phyloP scores from a whole-genome alignment of 1,284 basidiomycete genomes.

The Prillingera fragicola region DNA sequence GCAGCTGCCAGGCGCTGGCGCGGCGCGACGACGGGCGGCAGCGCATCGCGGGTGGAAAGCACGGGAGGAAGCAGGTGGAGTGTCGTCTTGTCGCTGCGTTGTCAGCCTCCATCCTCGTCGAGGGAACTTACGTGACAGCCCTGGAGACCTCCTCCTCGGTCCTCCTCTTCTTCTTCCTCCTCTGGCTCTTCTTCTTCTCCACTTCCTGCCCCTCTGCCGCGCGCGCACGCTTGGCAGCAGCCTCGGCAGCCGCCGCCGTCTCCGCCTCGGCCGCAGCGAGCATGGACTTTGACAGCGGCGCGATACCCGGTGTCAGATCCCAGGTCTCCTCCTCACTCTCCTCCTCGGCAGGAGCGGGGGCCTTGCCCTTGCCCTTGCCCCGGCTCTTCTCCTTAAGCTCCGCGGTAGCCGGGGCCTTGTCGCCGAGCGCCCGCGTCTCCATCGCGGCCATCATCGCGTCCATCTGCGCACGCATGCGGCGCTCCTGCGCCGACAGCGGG shows the following conservation, averaged over 20 bases:
- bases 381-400: not conserved
- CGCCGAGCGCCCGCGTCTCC: conserved; percentile 29
- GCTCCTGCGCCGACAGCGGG: conserved; percentile 21
- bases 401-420: conserved; percentile 1
- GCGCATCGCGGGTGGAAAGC: conserved; percentile 5
- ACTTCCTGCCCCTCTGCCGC: not conserved
- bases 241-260: conserved; percentile 1
- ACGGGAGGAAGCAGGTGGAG: conserved; percentile 24
- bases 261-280: conserved; percentile 14
- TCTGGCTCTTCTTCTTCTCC: conserved; percentile 6
- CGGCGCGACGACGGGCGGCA: conserved; percentile 28
- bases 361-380: not conserved
- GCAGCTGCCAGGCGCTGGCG: conserved; percentile 3
- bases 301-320: conserved; percentile 12
- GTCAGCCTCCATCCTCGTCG: not conserved
- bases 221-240: not conserved
- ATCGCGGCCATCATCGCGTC: conserved; percentile 34
- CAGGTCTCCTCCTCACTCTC: conserved; percentile 8
- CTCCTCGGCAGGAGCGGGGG: not conserved
- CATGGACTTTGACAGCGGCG: conserved; percentile 9
- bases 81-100: conserved; percentile 10
- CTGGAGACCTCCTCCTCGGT: conserved; percentile 11
- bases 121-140: conserved; percentile 2
- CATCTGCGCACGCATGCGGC: conserved; percentile 25
- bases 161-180: conserved; percentile 7